Evolutionary conservation across 2,329 filamentous ascomycete species (phyloP), one percentile per base, ranked within the genome.

Genomic region (Coniochaeta pulveracea): DNA sequence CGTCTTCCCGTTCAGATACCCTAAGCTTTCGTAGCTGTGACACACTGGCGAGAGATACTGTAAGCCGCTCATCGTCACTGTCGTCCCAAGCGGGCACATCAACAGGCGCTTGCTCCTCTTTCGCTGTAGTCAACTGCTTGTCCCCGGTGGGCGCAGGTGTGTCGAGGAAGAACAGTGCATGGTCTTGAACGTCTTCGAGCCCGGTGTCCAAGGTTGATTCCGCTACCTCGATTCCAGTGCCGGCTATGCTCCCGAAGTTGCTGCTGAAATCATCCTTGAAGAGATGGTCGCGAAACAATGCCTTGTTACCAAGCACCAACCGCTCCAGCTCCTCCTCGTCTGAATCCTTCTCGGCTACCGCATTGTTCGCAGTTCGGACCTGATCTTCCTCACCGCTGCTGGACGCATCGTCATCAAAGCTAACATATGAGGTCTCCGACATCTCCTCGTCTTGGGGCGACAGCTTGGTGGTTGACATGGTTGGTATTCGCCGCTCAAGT

Each of bases 61-160:
- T 73, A 40, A 95, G 63, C 34, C 84, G 73, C 50, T 96, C 91
- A 50, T 98, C 91, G 47, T 98, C 91, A 55, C 88, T 96, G 53
- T 98, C 91, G 45, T 88, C 77, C 91, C 91, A 98, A 2, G 76
- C 83, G 3, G 79, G 68, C 14, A 64, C 62, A 26, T 69, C 61
- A 7, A 22, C 28, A 10, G 28, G 28, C n/a, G 19, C 28, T 9
- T 43, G 42, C 6, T 43, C 34, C 5, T 29, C n/a, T 19, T 31
- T 26, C 3, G 34, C 24, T 23, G 40, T 40, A 8, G 34, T 33
- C 0, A 34, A 22, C 7, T 29, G 41, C 47, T 11, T 48, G 21
- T 58, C 46, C 17, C 46, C 48, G 14, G 47, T 53, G n/a, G 47
- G 45, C 15, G 58, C 56, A 25, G 73, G 76, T 1, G 79, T 71